phyloP scores from a whole-genome alignment of 169 alveolate species.

The Eimeria maxima region DNA sequence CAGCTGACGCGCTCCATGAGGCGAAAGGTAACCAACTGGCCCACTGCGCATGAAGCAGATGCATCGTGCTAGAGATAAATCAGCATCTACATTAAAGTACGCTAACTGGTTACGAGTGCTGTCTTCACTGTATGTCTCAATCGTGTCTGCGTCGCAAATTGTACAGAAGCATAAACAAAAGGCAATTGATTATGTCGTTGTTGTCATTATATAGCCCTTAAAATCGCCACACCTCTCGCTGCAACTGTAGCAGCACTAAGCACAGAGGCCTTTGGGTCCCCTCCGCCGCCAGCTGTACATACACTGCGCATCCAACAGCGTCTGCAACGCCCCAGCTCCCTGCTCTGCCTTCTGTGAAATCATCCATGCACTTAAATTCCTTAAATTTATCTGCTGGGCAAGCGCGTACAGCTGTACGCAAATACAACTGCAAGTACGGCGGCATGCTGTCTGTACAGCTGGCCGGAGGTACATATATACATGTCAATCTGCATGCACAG shows the following conservation, averaged over 20 bases:
- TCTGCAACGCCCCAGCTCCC: background rate
- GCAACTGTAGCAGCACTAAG: background rate
- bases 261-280: background rate
- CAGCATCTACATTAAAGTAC: background rate
- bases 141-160: background rate
- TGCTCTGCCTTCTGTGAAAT: background rate
- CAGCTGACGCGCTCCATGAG: slow-evolving; percentile 71
- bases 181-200: background rate
- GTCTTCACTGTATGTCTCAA: background rate
- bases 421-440: background rate
- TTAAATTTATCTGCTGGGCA: background rate
- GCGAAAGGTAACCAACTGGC: background rate
- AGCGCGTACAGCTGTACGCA: background rate
- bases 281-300: background rate
- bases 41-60: background rate
- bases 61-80: background rate
- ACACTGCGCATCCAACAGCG: background rate
- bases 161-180: background rate
- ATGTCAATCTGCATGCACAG: background rate
- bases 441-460: background rate
- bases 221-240: background rate
- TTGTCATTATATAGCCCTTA: background rate
- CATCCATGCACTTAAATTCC: background rate
- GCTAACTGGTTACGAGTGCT: background rate
- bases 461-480: background rate